These are phyloP conservation scores for Colletotrichum sp. DNA, from an alignment of 2,329 filamentous ascomycete genomes.

Conservation along the genomic window DNA sequence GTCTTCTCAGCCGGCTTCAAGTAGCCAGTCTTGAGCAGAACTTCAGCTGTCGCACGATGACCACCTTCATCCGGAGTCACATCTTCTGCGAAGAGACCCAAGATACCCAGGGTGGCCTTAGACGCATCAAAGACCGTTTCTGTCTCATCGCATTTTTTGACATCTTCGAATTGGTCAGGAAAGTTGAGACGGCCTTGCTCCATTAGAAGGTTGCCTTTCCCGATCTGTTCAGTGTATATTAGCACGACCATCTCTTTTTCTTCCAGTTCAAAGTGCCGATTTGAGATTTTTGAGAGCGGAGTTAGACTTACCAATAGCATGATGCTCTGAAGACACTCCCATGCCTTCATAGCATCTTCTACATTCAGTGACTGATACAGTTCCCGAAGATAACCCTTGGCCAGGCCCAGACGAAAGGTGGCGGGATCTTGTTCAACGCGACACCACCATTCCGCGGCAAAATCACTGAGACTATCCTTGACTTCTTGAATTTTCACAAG, in stretches of 20 bases:
- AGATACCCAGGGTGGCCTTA: neutral
- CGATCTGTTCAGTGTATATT: neutral
- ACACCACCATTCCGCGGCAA: neutral
- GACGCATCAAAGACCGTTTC: neutral
- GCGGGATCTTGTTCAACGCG: neutral
- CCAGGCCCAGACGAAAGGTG: neutral
- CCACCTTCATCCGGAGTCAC: neutral
- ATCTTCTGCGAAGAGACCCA: neutral
- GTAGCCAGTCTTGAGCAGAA: neutral
- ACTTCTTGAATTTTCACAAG: neutral
- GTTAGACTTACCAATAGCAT: neutral
- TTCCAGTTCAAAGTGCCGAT: neutral
- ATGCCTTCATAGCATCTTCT: neutral
- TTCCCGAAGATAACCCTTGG: neutral
- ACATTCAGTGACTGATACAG: neutral
- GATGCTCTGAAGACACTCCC: neutral
- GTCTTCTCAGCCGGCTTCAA: neutral
- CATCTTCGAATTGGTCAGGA: neutral
- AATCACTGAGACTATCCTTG: neutral
- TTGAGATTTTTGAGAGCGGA: neutral
- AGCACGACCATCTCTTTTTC: rapidly evolving
- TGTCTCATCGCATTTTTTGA: neutral
- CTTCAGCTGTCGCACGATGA: neutral
- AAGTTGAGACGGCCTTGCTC: neutral
- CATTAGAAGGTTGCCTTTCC: neutral